These are phyloP conservation scores for Golubevia pallescens DNA, from an alignment of 1,284 basidiomycete species.

Conservation along the genomic window DNA sequence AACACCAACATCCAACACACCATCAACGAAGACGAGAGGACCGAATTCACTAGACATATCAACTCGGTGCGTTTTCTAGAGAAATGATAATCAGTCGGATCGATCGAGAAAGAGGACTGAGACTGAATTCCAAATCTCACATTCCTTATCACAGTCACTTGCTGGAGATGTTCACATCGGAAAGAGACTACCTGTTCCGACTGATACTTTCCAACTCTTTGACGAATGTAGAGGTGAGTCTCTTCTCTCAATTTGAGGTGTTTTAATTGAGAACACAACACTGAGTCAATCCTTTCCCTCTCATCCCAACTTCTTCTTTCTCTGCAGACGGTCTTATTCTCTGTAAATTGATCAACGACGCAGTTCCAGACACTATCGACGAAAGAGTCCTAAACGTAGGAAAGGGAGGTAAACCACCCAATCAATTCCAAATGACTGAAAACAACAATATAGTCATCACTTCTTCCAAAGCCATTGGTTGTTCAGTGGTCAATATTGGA, in stretches of 20 bases:
- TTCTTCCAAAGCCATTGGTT: slow-evolving; percentile 95
- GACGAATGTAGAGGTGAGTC: slow-evolving; percentile 80
- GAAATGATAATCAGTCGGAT: no score
- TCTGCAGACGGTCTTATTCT: slow-evolving; percentile 86
- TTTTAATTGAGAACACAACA: no score
- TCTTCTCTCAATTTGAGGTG: neutral
- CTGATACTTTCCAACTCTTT: slow-evolving; percentile 98
- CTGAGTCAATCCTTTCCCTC: neutral
- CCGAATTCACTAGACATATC: slow-evolving; percentile 97
- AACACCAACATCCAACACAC: slow-evolving; percentile 97
- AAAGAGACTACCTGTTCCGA: slow-evolving; percentile 85
- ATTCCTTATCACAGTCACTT: slow-evolving; percentile 73
- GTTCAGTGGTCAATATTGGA: slow-evolving; percentile 97
- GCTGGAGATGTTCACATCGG: slow-evolving; percentile 87
- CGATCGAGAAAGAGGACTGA: no score
- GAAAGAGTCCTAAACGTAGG: slow-evolving; percentile 86
- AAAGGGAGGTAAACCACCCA: slow-evolving; percentile 67
- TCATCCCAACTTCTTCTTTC: no score
- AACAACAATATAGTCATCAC: slow-evolving; percentile 99
- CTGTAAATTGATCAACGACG: slow-evolving; percentile 98
- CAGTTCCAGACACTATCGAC: slow-evolving; percentile 98
- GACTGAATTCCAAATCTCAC: no score
- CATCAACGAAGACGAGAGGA: slow-evolving; percentile 94
- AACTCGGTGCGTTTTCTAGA: slow-evolving; percentile 82
- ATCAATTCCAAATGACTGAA: slow-evolving; percentile 99